A percentile compares a stretch with the other conserved stretches of the same genome.
Evolutionary conservation across 306 rosid species (phyloP).

Genomic region (Hippophae gyantsensis): DNA sequence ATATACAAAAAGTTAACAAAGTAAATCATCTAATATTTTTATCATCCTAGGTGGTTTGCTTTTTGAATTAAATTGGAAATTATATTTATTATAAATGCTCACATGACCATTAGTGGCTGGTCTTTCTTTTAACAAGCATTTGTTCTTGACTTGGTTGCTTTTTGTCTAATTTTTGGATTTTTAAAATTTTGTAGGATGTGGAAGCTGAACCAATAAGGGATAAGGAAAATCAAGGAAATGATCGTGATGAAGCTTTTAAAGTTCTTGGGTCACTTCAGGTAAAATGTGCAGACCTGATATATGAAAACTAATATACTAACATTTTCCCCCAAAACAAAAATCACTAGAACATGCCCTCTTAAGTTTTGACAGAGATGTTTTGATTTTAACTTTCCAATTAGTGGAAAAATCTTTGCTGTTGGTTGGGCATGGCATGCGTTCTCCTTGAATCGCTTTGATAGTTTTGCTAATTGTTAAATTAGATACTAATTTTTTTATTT

Average conservation of each 20-base stretch:
- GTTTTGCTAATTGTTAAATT: neutral
- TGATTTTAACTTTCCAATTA: neutral
- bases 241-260: constrained; percentile 35
- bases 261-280: constrained; percentile 67
- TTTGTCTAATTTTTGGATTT: neutral
- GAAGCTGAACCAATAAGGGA: constrained; percentile 44
- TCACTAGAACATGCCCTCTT: neutral
- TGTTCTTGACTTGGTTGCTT: too few relatives aligned
- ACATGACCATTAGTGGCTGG: too few relatives aligned
- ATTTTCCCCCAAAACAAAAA: too few relatives aligned
- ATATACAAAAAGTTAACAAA: too few relatives aligned
- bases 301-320: too few relatives aligned
- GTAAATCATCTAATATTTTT: too few relatives aligned
- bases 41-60: too few relatives aligned
- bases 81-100: too few relatives aligned
- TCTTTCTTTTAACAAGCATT: too few relatives aligned
- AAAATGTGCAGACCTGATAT: neutral
- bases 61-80: too few relatives aligned
- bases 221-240: constrained; percentile 40
- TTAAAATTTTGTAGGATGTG: constrained; percentile 35
- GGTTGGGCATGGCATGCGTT: neutral
- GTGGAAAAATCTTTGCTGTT: neutral
- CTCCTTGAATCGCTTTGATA: neutral
- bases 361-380: neutral
- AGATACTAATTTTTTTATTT: neutral